phyloP scores from a whole-genome alignment of 2,329 filamentous ascomycete species.

The Ceratocystis cacaofunesta region DNA sequence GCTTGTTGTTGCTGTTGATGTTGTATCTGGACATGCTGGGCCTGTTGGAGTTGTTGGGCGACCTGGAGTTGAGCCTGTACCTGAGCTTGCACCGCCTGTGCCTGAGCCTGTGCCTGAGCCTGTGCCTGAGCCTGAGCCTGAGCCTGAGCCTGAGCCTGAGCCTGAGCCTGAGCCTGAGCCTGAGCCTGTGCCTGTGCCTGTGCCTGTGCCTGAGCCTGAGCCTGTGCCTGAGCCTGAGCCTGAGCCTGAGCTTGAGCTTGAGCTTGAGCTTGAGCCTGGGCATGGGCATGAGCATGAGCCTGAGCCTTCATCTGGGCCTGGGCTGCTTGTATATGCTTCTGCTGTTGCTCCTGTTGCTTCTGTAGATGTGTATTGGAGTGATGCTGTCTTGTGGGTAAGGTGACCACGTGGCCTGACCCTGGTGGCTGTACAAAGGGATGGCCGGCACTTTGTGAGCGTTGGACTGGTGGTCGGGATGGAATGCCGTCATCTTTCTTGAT shows the following conservation, averaged over 20 bases:
- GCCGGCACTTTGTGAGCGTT: not conserved
- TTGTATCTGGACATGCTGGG: constrained; percentile 9
- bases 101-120: not conserved
- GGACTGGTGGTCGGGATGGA: not conserved
- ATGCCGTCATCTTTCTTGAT: not conserved
- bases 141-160: not conserved
- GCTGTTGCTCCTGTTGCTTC: constrained; percentile 16
- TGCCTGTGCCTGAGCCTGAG: not conserved
- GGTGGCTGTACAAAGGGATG: not conserved
- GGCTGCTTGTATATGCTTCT: constrained; percentile 15
- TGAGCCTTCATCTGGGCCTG: constrained; percentile 14
- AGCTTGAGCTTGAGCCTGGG: constrained; percentile 3
- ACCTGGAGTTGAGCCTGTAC: constrained; percentile 3
- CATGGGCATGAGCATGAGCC: not conserved
- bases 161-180: constrained; percentile 10
- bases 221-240: constrained; percentile 4
- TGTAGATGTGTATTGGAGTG: constrained; percentile 11
- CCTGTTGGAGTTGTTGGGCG: constrained; percentile 11
- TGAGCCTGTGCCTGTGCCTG: constrained; percentile 4
- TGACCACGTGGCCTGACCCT: not conserved
- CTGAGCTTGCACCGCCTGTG: not conserved
- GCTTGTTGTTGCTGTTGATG: constrained; percentile 10
- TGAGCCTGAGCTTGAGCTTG: constrained; percentile 7
- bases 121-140: constrained; percentile 7
- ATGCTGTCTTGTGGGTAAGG: constrained; percentile 11